Percentiles rank a stretch among this genome's conserved stretches.
Conservation (phyloP, 805 yeast genomes). For the Wickerhamomyces silvicola region DNA sequence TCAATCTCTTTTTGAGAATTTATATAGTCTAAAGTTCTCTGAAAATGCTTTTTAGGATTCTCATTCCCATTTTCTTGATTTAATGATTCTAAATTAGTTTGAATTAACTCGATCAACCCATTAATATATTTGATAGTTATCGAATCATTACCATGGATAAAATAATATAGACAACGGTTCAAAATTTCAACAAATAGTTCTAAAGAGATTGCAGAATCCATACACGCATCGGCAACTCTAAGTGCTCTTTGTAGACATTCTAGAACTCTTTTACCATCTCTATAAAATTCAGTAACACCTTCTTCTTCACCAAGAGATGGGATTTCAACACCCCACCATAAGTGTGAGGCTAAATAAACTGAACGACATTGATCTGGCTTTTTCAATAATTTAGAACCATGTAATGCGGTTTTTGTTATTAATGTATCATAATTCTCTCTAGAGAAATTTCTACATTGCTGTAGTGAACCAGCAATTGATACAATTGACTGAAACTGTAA, state of each 20-base stretch:
- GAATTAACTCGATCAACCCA: slow-evolving; percentile 79
- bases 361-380: slow-evolving; percentile 95
- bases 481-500: slow-evolving; percentile 48
- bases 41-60: slow-evolving; percentile 43
- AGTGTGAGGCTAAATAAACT: slow-evolving; percentile 78
- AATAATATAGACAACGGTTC: slow-evolving; percentile 78
- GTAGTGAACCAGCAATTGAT: slow-evolving; percentile 44
- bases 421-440: slow-evolving; percentile 73
- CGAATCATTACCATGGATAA: slow-evolving; percentile 67
- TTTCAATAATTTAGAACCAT: slow-evolving; percentile 81
- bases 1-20: slow-evolving; percentile 63
- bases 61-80: slow-evolving; percentile 16
- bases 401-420: slow-evolving; percentile 78
- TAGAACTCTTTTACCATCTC: slow-evolving; percentile 67
- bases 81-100: slow-evolving; percentile 42
- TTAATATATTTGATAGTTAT: slow-evolving; percentile 73
- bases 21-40: slow-evolving; percentile 68
- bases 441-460: slow-evolving; percentile 43
- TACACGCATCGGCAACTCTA: slow-evolving; percentile 88
- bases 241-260: slow-evolving; percentile 88
- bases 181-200: slow-evolving; percentile 87
- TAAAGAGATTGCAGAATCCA: slow-evolving; percentile 68
- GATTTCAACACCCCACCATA: slow-evolving; percentile 87
- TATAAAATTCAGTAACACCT: slow-evolving; percentile 33
- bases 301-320: slow-evolving; percentile 40